phyloP scores from a whole-genome alignment of 305 asterid species.

The Rubia balearica region DNA sequence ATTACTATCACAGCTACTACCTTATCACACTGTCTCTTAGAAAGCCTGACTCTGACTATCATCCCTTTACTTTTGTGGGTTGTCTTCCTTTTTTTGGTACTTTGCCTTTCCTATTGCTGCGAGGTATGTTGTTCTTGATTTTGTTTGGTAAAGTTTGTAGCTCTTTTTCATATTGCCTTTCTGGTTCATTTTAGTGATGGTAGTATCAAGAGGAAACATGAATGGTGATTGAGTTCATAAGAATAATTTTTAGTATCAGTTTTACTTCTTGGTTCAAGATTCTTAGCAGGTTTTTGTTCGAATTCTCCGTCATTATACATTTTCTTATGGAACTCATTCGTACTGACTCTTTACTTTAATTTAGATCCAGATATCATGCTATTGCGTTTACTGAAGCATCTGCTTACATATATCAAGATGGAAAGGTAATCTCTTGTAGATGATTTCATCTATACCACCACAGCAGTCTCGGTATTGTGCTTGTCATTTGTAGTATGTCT shows the following conservation, averaged over 20 bases:
- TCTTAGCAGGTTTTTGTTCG: not conserved
- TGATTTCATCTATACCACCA: not conserved
- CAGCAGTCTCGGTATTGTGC: not conserved
- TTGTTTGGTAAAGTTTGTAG: not conserved
- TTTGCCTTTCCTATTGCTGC: not conserved
- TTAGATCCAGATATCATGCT: slow-evolving; percentile 81
- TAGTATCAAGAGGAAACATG: not conserved
- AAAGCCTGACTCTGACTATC: no score
- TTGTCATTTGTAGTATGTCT: not conserved
- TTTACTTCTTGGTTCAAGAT: not conserved
- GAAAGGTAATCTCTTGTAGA: slow-evolving; percentile 56
- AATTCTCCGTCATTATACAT: not conserved
- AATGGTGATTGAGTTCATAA: not conserved
- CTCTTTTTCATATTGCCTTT: not conserved
- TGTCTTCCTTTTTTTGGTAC: not conserved
- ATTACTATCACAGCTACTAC: no score
- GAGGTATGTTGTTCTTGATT: not conserved
- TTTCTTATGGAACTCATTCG: slow-evolving; percentile 6
- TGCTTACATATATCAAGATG: slow-evolving; percentile 96
- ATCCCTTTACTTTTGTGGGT: no score
- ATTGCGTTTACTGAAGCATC: slow-evolving; percentile 88
- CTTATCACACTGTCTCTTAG: no score
- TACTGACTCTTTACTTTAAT: slow-evolving; percentile 16
- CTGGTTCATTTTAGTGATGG: not conserved
- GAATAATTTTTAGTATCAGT: not conserved